Percentiles rank a stretch among this genome's conserved stretches.
These are phyloP conservation scores for Boletellus sp. DNA, from an alignment of 768 basidiomycete genomes.

Conservation along the genomic window DNA sequence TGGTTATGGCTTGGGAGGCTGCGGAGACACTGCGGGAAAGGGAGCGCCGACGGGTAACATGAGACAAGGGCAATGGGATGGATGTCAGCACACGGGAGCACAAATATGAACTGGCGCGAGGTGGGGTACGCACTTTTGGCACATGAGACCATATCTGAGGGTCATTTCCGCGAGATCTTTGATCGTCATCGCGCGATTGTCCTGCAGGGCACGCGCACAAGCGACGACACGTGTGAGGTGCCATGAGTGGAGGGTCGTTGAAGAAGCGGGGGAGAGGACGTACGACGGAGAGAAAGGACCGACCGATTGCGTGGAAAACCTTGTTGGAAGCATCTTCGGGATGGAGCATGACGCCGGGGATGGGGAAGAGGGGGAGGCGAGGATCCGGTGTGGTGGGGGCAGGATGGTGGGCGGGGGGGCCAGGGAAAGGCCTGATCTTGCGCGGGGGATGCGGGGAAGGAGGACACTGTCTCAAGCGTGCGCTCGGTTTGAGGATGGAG, in stretches of 20 bases:
- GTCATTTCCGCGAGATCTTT: slow-evolving; percentile 79
- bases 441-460: slow-evolving; percentile 34
- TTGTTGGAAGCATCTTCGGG: slow-evolving; percentile 70
- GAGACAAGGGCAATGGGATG: slow-evolving; percentile 8
- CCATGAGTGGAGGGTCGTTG: slow-evolving; percentile 12
- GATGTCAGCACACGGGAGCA: slow-evolving; percentile 3
- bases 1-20: slow-evolving; percentile 77
- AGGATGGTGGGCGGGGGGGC: slow-evolving; percentile 20
- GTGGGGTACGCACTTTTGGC: slow-evolving; percentile 61
- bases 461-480: slow-evolving; percentile 47
- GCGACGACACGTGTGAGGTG: slow-evolving; percentile 16
- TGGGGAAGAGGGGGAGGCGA: slow-evolving; percentile 48
- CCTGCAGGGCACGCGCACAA: slow-evolving; percentile 35
- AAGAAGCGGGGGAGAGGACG: slow-evolving; percentile 26
- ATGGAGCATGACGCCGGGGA: slow-evolving; percentile 62
- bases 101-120: slow-evolving; percentile 8
- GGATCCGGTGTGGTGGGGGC: slow-evolving; percentile 15
- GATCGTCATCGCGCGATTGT: slow-evolving; percentile 82
- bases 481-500: slow-evolving; percentile 47
- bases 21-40: slow-evolving; percentile 55
- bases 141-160: slow-evolving; percentile 58
- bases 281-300: slow-evolving; percentile 71
- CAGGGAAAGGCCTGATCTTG: slow-evolving; percentile 32
- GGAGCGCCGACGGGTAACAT: slow-evolving; percentile 9
- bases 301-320: slow-evolving; percentile 69